Evolutionary conservation across 2,329 filamentous ascomycete genomes (phyloP).

Genomic region (Lasiodiplodia gonubiensis): DNA sequence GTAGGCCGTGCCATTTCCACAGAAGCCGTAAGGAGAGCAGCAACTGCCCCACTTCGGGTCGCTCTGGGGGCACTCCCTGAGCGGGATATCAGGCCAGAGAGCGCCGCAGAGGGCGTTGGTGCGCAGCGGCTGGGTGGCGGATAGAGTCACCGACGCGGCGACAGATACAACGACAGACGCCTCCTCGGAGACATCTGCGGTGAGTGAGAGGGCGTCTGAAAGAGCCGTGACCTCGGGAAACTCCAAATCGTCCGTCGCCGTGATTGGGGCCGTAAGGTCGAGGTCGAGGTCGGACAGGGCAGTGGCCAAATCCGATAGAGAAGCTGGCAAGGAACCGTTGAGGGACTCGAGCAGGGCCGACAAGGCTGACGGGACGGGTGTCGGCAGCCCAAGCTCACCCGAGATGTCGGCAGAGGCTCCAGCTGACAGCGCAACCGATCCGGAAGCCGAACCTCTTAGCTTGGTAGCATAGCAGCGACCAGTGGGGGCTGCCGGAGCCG

Average conservation of each 20-base stretch:
- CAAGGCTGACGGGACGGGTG: neutral
- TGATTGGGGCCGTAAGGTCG: neutral
- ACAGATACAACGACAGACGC: neutral
- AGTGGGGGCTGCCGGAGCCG: neutral
- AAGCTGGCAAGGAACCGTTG: neutral
- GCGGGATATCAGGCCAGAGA: neutral
- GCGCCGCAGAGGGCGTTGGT: constrained; percentile 14
- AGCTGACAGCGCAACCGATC: neutral
- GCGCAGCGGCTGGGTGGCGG: neutral
- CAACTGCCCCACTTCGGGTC: neutral
- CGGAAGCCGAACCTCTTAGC: neutral
- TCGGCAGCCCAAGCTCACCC: too few species aligned
- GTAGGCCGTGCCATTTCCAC: constrained; percentile 1
- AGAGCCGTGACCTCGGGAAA: neutral
- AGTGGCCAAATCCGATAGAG: neutral
- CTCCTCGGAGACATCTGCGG: neutral
- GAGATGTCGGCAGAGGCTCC: neutral
- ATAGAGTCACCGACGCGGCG: neutral
- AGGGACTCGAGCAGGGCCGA: neutral
- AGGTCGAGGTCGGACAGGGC: neutral
- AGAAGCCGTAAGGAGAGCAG: constrained; percentile 21
- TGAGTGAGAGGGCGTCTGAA: neutral
- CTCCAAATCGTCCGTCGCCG: neutral
- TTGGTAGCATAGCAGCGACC: constrained; percentile 14
- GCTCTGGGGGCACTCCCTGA: neutral